Conservation (phyloP, 768 basidiomycete genomes). For the Favolaschia claudopus region DNA sequence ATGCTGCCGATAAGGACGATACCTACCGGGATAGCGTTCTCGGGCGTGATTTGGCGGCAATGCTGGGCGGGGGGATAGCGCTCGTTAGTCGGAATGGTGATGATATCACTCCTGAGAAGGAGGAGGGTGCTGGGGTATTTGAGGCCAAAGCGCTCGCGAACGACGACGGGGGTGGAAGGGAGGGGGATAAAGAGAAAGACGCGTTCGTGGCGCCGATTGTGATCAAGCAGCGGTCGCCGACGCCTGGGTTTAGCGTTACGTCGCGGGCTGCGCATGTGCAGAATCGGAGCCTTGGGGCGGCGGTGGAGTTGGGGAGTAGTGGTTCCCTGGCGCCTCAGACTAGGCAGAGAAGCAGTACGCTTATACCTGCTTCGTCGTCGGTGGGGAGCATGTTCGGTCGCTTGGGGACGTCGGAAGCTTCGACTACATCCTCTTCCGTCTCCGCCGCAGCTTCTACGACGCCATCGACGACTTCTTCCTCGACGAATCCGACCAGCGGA, state of each 20-base stretch:
- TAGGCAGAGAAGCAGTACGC: conserved; percentile 51
- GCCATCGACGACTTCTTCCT: too few species aligned
- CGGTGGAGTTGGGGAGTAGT: conserved; percentile 4
- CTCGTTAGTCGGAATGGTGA: conserved; percentile 50
- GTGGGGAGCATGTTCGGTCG: conserved; percentile 21
- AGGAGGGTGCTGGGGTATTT: conserved; percentile 22
- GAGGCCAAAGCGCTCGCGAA: not conserved
- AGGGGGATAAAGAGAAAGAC: conserved; percentile 28
- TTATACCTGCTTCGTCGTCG: conserved; percentile 41
- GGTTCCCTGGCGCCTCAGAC: not conserved
- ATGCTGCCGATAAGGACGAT: conserved; percentile 13
- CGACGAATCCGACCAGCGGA: too few species aligned
- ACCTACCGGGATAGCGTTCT: conserved; percentile 36
- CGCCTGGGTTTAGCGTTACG: conserved; percentile 67
- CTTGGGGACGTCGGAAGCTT: not conserved
- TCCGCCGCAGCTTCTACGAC: not conserved
- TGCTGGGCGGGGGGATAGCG: conserved; percentile 52
- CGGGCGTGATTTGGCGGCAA: conserved; percentile 49
- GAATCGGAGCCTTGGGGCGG: conserved; percentile 10
- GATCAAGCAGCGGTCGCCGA: conserved; percentile 63
- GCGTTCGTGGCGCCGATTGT: conserved; percentile 62
- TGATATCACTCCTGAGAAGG: conserved; percentile 27
- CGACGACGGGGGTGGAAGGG: conserved; percentile 15
- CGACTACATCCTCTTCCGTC: conserved; percentile 10
- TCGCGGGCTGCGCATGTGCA: conserved; percentile 57